Conservation (phyloP, 1,284 basidiomycete species). For the Papiliotrema laurentii region DNA sequence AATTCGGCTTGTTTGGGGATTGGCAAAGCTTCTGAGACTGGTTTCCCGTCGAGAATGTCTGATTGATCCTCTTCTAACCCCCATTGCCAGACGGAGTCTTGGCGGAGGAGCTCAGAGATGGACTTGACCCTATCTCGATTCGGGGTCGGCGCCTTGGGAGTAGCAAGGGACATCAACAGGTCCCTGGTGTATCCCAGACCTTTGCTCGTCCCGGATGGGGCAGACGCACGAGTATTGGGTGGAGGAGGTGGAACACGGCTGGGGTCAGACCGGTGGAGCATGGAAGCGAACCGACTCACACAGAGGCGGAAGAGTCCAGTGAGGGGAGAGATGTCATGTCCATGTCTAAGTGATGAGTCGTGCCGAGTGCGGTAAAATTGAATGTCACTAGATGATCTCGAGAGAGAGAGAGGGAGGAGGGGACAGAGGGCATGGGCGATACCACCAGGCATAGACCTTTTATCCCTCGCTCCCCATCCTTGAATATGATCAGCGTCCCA, state of each 20-base stretch:
- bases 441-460: no score
- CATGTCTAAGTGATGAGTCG: no score
- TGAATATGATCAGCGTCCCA: no score
- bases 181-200: conserved; percentile 5
- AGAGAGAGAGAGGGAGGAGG: no score
- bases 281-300: no score
- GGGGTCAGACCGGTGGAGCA: no score
- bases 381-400: no score
- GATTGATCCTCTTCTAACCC: conserved; percentile 1
- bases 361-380: no score
- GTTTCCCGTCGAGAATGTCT: conserved; percentile 1
- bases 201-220: not conserved
- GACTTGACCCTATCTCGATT: not conserved
- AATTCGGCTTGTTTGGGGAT: conserved; percentile 1
- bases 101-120: conserved; percentile 1
- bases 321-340: no score
- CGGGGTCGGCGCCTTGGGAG: not conserved
- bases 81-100: conserved; percentile 5
- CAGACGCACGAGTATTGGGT: not conserved
- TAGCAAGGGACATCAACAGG: conserved; percentile 3
- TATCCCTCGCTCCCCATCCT: no score
- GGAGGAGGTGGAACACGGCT: not conserved
- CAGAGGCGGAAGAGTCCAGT: no score
- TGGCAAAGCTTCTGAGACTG: not conserved
- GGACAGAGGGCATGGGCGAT: no score